Evolutionary conservation across 306 rosid genomes (phyloP), one percentile per base, ranked within the genome.

Genomic region (Dicorynia guianensis): DNA sequence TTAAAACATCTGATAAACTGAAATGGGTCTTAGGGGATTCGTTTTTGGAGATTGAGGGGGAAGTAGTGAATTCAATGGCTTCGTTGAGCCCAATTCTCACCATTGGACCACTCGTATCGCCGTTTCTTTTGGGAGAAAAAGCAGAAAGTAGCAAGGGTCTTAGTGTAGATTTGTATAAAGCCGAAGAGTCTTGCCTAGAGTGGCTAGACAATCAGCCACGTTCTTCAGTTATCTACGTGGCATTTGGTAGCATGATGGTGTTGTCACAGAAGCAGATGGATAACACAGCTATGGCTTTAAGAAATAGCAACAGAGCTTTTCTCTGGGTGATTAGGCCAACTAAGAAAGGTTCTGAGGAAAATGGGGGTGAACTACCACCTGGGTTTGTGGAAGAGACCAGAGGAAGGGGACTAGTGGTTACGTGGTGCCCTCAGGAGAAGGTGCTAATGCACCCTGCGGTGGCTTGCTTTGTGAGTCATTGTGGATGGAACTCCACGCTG

Each of bases 401-500:
- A 62, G 91, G 66, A 49, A 78, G 4, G 12, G 90, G 85, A 35
- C 30, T 86, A 34, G 77, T 86, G 42, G 90, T 87, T 30, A 76
- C 63, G 2, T 90, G 93, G 96, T 85, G 96, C 54, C 36, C 79
- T 0, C 96, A 90, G 43, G 90, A 84, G 79, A 89, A 81, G 19
- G 93, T 89, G 35, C 56, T 89, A 0, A 82, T 76, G 84, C 93
- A 90, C 81, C 58, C 72, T 11, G 78, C 96, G 0, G 76, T 90
- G 49, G 96, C 79, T 25, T 82, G 93, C 30, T 87, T 90, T 14
- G 1, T 90, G 63, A 87, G 86, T n/a, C 92, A 87, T 0, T 76
- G 87, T n/a, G 96, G 96, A 3, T 90, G 96, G 92, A 90, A 82
- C 77, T 90, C 96, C 0, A 73, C 76, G 25, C 81, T 87, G 0